Conservation (phyloP, 306 rosid species). For the Quillaja saponaria region DNA sequence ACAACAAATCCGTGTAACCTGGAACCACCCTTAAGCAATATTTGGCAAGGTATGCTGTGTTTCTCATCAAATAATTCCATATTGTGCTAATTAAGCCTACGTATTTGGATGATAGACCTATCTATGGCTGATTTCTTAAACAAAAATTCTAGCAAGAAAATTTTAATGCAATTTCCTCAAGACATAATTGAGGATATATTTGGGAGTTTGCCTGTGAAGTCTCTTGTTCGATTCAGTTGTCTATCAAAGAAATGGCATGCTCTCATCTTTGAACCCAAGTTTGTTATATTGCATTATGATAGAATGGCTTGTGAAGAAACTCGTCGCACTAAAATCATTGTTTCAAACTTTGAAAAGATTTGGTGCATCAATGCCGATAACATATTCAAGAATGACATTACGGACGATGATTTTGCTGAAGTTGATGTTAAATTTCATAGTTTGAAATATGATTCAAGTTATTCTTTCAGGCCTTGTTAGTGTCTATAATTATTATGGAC, state of each 20-base stretch:
- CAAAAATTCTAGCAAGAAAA: constrained; percentile 18
- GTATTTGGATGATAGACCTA: too few relatives aligned
- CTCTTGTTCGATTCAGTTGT: neutral
- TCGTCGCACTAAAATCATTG: neutral
- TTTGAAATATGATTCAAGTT: neutral
- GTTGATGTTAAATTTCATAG: neutral
- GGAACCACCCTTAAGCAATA: too few relatives aligned
- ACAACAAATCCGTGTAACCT: too few relatives aligned
- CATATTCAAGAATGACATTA: too few relatives aligned
- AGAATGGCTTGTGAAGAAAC: neutral
- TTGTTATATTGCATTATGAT: neutral
- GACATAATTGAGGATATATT: neutral
- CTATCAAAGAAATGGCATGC: neutral
- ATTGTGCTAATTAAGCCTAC: too few relatives aligned
- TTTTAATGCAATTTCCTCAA: too few relatives aligned
- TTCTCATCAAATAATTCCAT: too few relatives aligned
- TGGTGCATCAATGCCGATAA: too few relatives aligned
- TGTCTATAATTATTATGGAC: neutral
- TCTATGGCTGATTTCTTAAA: constrained; percentile 17
- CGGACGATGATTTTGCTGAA: too few relatives aligned
- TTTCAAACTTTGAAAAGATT: neutral
- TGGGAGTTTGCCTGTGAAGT: neutral
- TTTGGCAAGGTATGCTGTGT: too few relatives aligned
- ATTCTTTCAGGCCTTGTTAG: neutral
- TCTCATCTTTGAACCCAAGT: neutral